Conservation (phyloP, 371 early-diverging fungal genomes). For the Zopfochytrium polystomum region DNA sequence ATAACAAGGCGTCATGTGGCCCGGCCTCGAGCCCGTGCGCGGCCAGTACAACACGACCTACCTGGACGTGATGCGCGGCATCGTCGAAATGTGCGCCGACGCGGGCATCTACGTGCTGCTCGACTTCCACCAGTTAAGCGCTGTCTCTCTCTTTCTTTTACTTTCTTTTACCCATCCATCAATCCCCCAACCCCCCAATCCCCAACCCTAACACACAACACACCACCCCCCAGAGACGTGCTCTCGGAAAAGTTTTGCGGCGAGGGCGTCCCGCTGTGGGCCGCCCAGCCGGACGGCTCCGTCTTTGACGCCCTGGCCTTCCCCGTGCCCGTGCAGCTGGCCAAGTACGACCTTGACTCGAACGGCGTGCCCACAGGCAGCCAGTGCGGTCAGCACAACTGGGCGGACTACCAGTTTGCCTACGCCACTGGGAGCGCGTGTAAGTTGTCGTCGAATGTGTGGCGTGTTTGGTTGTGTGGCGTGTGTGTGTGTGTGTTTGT, state of each 20-base stretch:
- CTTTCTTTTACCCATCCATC: neutral
- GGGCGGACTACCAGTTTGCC: too few relatives aligned
- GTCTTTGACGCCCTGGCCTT: constrained; percentile 1
- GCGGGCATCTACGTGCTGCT: constrained; percentile 27
- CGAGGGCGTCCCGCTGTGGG: constrained; percentile 57
- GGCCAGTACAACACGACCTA: constrained; percentile 54
- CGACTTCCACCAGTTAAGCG: constrained; percentile 34
- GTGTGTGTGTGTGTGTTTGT: too few relatives aligned
- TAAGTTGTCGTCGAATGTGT: too few relatives aligned
- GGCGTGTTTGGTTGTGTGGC: constrained; percentile 11
- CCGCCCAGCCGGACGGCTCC: constrained; percentile 20
- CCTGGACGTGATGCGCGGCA: constrained; percentile 43
- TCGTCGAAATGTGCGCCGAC: constrained; percentile 46
- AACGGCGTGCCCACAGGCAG: constrained; percentile 2
- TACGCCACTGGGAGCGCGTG: too few relatives aligned
- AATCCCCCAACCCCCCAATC: too few relatives aligned
- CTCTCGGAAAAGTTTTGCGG: constrained; percentile 46
- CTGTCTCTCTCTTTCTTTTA: neutral
- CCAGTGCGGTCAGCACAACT: too few relatives aligned
- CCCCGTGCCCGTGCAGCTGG: constrained; percentile 7
- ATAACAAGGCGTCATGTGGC: constrained; percentile 49
- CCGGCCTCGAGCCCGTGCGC: constrained; percentile 57
- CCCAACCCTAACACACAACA: too few relatives aligned
- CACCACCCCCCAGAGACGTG: constrained; percentile 9
- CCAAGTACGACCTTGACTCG: neutral